A percentile compares a stretch with the other conserved stretches of the same genome.
Conservation (phyloP, 345 rosid species). For the Euphorbia tirucalli region DNA sequence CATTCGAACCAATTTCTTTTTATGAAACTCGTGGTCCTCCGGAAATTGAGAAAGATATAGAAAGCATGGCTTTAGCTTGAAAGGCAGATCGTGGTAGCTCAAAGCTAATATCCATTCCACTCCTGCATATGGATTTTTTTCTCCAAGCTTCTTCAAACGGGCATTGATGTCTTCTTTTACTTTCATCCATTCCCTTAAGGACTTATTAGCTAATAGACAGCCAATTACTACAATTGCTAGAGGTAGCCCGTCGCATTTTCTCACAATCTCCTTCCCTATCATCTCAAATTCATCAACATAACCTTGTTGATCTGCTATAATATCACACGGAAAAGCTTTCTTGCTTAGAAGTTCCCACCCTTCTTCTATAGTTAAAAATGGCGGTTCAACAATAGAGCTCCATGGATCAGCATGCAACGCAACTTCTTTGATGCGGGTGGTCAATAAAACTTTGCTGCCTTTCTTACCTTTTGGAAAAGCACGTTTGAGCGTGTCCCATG, state of each 20-base stretch:
- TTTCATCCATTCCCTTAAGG: not conserved
- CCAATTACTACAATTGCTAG: conserved; percentile 17
- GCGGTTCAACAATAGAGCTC: not conserved
- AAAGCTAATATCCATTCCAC: not conserved
- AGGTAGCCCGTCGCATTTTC: conserved; percentile 21
- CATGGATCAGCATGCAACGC: conserved; percentile 5
- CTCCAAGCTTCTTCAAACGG: not conserved
- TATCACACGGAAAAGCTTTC: not conserved
- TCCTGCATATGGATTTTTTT: not conserved
- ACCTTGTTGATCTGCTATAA: not conserved
- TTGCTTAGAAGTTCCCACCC: not conserved
- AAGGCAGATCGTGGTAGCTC: conserved; percentile 7
- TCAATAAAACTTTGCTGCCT: conserved; percentile 4
- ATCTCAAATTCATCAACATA: not conserved
- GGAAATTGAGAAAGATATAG: too few relatives aligned
- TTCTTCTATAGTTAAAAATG: not conserved
- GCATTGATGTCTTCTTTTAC: not conserved
- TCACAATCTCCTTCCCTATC: conserved; percentile 13
- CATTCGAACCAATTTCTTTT: not conserved
- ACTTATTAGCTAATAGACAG: conserved; percentile 6
- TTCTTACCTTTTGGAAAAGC: not conserved
- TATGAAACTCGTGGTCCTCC: conserved; percentile 1
- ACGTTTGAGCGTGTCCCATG: not conserved
- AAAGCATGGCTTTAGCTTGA: conserved; percentile 5
- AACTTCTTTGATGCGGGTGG: conserved; percentile 1